A percentile compares a stretch with the other conserved stretches of the same genome.
Conservation (phyloP, 2,329 filamentous ascomycete species). For the Diatrype stigma region DNA sequence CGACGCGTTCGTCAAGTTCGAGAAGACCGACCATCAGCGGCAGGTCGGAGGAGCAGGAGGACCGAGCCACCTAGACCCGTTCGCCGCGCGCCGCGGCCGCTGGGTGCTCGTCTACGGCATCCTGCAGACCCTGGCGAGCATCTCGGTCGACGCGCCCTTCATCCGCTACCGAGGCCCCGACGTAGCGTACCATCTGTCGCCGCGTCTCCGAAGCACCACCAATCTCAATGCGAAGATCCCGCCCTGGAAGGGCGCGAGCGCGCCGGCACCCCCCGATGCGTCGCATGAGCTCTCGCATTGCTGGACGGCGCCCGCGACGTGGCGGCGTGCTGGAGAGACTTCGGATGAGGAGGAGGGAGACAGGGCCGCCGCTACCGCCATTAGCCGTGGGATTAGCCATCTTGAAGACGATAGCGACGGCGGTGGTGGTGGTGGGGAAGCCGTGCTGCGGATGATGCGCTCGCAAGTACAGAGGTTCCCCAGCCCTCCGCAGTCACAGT, state of each 20-base stretch:
- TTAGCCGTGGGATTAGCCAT: not conserved
- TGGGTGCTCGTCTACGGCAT: constrained; percentile 60
- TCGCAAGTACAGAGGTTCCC: not conserved
- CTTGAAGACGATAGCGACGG: not conserved
- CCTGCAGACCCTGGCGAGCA: constrained; percentile 54
- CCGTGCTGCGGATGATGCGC: not conserved
- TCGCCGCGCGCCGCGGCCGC: constrained; percentile 51
- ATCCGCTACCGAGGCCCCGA: constrained; percentile 45
- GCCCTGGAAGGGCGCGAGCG: constrained; percentile 45
- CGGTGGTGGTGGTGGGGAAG: not conserved
- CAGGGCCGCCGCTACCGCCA: not conserved
- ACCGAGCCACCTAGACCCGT: constrained; percentile 45
- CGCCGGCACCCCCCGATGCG: constrained; percentile 28
- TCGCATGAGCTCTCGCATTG: constrained; percentile 50
- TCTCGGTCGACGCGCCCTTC: constrained; percentile 54
- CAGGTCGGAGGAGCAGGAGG: constrained; percentile 35
- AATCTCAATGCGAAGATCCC: constrained; percentile 37
- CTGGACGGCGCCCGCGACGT: constrained; percentile 41
- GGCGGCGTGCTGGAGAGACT: constrained; percentile 32
- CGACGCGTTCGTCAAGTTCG: constrained; percentile 52
- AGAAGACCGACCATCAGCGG: constrained; percentile 45
- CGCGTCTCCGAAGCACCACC: constrained; percentile 41
- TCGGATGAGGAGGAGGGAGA: constrained; percentile 6
- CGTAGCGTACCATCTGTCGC: constrained; percentile 55
- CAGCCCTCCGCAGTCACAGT: not conserved